A percentile compares a stretch with the other conserved stretches of the same genome.
Conservation (phyloP, 495 filamentous ascomycete genomes). For the Tetracladium setigerum region DNA sequence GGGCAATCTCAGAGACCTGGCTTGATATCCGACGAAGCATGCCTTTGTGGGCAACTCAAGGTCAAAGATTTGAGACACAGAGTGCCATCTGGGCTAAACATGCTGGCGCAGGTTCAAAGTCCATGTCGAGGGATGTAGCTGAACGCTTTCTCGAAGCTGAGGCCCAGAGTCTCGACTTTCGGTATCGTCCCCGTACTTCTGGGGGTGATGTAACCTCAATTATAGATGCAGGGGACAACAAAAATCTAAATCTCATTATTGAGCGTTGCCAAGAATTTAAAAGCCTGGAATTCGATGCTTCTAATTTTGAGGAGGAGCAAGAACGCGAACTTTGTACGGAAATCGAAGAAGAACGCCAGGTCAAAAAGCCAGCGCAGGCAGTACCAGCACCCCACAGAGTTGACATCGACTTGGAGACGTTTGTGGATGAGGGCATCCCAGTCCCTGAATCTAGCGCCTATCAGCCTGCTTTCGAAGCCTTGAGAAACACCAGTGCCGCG, state of each 20-base stretch:
- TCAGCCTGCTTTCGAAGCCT: slow-evolving; percentile 34
- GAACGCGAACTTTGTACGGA: slow-evolving; percentile 59
- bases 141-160: slow-evolving; percentile 39
- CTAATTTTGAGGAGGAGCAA: slow-evolving; percentile 54
- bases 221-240: no score
- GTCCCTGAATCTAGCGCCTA: slow-evolving; percentile 21
- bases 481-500: slow-evolving; percentile 31
- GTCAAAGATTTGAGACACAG: slow-evolving; percentile 31
- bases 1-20: slow-evolving; percentile 51
- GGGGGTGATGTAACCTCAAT: no score
- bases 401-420: slow-evolving; percentile 33
- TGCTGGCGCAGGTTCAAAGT: not conserved
- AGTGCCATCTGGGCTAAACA: slow-evolving; percentile 21
- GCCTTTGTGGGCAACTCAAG: slow-evolving; percentile 52
- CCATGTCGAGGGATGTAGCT: slow-evolving; percentile 22
- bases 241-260: slow-evolving; percentile 26
- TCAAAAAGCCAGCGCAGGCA: slow-evolving; percentile 35
- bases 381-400: slow-evolving; percentile 32
- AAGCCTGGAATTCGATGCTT: slow-evolving; percentile 22
- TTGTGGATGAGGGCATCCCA: not conserved
- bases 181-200: slow-evolving; percentile 6
- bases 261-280: slow-evolving; percentile 36
- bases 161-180: no score
- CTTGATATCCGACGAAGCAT: slow-evolving; percentile 35
- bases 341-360: slow-evolving; percentile 46